Conservation (phyloP, 495 filamentous ascomycete genomes). For the Xylaria nigripes region DNA sequence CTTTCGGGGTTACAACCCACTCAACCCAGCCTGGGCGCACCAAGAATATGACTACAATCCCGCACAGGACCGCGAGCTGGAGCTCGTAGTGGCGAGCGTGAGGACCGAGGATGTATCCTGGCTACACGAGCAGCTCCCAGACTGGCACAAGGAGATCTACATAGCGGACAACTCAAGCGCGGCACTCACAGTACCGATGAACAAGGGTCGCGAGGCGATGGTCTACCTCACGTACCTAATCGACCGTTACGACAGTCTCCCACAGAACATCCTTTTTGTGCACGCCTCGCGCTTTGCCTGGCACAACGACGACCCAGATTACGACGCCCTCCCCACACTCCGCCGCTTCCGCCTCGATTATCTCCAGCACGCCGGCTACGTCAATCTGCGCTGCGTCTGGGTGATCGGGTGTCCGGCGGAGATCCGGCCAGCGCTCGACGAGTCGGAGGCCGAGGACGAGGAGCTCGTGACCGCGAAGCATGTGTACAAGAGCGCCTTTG, state of each 20-base stretch:
- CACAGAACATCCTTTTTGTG: slow-evolving; percentile 51
- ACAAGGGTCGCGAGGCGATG: slow-evolving; percentile 59
- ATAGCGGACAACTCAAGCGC: slow-evolving; percentile 37
- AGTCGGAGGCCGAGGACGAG: slow-evolving; percentile 19
- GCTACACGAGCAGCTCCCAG: slow-evolving; percentile 27
- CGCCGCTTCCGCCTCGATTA: slow-evolving; percentile 47
- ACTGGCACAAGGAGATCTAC: slow-evolving; percentile 42
- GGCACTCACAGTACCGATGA: slow-evolving; percentile 37
- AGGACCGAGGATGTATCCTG: slow-evolving; percentile 28
- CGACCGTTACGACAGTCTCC: slow-evolving; percentile 53
- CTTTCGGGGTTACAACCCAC: neutral
- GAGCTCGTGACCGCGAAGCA: slow-evolving; percentile 28
- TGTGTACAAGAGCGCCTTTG: slow-evolving; percentile 44
- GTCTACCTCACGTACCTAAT: slow-evolving; percentile 56
- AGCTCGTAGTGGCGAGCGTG: slow-evolving; percentile 33
- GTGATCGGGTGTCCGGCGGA: slow-evolving; percentile 53
- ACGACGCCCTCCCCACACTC: slow-evolving; percentile 41
- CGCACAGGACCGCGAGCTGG: slow-evolving; percentile 14
- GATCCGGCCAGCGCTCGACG: slow-evolving; percentile 36
- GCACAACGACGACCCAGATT: slow-evolving; percentile 54
- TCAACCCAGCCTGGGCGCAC: neutral
- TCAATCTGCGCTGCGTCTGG: slow-evolving; percentile 60
- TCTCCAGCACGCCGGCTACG: slow-evolving; percentile 49
- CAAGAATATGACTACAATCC: neutral
- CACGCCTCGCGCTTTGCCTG: slow-evolving; percentile 56